Conservation (phyloP, 306 rosid genomes). For the Hippophae tibetana region DNA sequence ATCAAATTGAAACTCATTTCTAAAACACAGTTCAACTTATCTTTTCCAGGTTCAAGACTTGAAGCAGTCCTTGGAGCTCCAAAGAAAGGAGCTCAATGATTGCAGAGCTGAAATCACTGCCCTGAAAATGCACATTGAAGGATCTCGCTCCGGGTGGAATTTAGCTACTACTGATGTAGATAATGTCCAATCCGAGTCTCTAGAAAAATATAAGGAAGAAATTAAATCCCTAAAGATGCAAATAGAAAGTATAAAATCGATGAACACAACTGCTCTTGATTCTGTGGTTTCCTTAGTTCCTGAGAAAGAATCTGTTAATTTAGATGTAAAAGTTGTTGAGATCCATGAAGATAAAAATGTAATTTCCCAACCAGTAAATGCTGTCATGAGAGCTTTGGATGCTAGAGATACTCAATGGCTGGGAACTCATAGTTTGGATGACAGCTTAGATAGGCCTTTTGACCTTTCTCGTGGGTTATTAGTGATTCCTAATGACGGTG, state of each 20-base stretch:
- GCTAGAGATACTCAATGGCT: slow-evolving; percentile 33
- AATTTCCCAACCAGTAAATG: slow-evolving; percentile 30
- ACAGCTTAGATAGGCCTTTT: slow-evolving; percentile 27
- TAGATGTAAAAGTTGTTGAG: slow-evolving; percentile 58
- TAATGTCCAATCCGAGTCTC: slow-evolving; percentile 36
- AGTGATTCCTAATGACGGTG: slow-evolving; percentile 22
- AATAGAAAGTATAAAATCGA: slow-evolving; percentile 55
- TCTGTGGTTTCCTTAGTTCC: slow-evolving; percentile 26
- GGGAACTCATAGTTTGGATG: slow-evolving; percentile 28
- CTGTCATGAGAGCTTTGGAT: slow-evolving; percentile 23
- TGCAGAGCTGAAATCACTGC: slow-evolving; percentile 85
- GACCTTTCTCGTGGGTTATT: slow-evolving; percentile 33
- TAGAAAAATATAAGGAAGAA: slow-evolving; percentile 71
- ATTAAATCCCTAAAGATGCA: slow-evolving; percentile 62
- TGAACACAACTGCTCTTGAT: slow-evolving; percentile 25
- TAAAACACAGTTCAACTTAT: slow-evolving; percentile 18
- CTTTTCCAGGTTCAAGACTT: slow-evolving; percentile 56
- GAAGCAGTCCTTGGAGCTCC: slow-evolving; percentile 70
- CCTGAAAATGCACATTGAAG: slow-evolving; percentile 76
- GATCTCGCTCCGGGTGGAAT: slow-evolving; percentile 42
- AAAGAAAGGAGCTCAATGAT: slow-evolving; percentile 66
- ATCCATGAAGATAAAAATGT: slow-evolving; percentile 62
- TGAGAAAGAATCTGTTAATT: slow-evolving; percentile 31
- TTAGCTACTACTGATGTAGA: slow-evolving; percentile 31
- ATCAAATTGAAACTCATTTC: slow-evolving; percentile 11